Percentiles rank a stretch among this genome's conserved stretches.
These are phyloP conservation scores for Dunaliella primolecta DNA, from an alignment of 139 green algal genomes.

Conservation along the genomic window DNA sequence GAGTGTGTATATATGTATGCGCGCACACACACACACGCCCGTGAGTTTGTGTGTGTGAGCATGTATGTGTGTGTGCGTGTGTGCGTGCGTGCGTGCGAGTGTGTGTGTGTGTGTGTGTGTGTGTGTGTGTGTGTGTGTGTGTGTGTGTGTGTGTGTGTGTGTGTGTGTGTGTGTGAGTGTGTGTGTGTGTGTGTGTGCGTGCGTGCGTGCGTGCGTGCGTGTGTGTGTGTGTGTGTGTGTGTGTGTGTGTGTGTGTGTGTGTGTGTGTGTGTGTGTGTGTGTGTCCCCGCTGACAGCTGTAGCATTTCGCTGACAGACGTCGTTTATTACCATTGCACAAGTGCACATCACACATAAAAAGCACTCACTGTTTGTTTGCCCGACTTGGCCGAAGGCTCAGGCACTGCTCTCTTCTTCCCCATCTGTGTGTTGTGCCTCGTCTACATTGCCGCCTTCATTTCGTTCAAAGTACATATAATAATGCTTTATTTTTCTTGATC, in stretches of 20 bases:
- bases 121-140: conserved; percentile 9
- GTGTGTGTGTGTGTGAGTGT: conserved; percentile 8
- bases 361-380: no score
- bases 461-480: no score
- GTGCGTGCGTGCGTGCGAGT: neutral
- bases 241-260: conserved; percentile 8
- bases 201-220: no score
- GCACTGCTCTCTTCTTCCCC: no score
- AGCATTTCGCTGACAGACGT: no score
- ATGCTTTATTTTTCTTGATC: no score
- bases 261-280: conserved; percentile 1
- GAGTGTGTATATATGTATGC: neutral
- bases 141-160: conserved; percentile 1
- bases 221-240: conserved; percentile 9
- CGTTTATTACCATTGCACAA: no score
- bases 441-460: no score
- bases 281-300: neutral
- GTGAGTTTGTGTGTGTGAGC: neutral
- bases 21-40: no score
- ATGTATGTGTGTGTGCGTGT: conserved; percentile 5
- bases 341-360: no score
- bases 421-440: no score
- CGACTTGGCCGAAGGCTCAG: no score
- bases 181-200: conserved; percentile 5
- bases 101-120: conserved; percentile 6